Evolutionary conservation across 345 rosid genomes (phyloP), one percentile per base, ranked within the genome.

Genomic region (Eucalyptus grandis): DNA sequence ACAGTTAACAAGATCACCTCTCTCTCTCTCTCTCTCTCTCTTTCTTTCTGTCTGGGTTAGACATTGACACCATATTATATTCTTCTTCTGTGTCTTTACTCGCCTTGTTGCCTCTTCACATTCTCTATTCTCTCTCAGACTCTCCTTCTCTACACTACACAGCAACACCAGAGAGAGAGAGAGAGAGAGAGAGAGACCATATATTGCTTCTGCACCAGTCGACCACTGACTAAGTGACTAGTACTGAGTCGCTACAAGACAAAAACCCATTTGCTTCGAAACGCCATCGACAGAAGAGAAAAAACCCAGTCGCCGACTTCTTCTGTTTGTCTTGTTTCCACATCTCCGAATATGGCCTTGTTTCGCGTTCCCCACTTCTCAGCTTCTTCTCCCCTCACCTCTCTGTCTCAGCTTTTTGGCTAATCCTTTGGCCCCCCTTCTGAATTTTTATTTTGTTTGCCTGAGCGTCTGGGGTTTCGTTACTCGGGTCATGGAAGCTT

Each of bases 311-410:
- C 34, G 88, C 47, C 90, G 86, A 88, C 82, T 92, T 94, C 89
- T 93, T 89, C 72, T 91, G 91, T 92, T 94, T 94, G 96, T 95
- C 96, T 92, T 94, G 91, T 94, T 94, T 34, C 91, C 51, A 87
- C 89, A 86, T 89, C 89, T 86, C 54, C 72, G 94, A 94, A 93
- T 93, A 94, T 91, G 89, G 89, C 85, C 88, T 90, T 88, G 30
- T 88, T 26, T 58, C 87, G 69, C 86, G 89, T 89, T 91, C 89
- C 91, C 90, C 87, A 72, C 90, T 85, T 43, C 91, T 90, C 88
- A 87, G 89, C 91, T 90, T 89, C 86, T 62, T 49, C 67, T 89
- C 50, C 50, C 88, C 90, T 89, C 83, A 50, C 90, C 80, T 88
- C 91, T 85, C 92, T 89, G 80, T 90, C 92, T 89, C 89, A 85